A percentile compares a stretch with the other conserved stretches of the same genome.
Conservation (phyloP, 345 rosid species). For the Carallia brachiata region DNA sequence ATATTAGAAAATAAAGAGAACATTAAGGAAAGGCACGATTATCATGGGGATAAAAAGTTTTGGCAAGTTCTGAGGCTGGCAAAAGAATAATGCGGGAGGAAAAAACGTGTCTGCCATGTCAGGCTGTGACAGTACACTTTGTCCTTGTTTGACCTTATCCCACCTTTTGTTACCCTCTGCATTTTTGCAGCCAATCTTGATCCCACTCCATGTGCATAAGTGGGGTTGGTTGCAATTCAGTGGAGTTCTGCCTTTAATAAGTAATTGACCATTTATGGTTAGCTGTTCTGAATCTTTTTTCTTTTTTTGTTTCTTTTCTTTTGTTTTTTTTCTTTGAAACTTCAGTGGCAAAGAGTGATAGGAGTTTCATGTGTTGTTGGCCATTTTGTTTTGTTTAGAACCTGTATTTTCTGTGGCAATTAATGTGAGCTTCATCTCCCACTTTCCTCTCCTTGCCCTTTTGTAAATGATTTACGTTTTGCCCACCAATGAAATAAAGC, state of each 20-base stretch:
- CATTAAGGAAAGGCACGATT: neutral
- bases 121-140: neutral
- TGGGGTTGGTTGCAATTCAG: neutral
- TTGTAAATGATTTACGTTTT: neutral
- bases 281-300: neutral
- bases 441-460: too few relatives aligned
- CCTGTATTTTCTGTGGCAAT: too few relatives aligned
- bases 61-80: neutral
- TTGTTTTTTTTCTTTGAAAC: too few relatives aligned
- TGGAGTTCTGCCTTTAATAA: neutral
- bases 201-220: neutral
- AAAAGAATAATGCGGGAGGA: neutral
- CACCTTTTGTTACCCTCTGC: slow-evolving; percentile 1
- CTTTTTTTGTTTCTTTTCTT: too few relatives aligned
- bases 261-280: neutral
- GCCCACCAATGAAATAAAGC: neutral
- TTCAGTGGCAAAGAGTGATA: too few relatives aligned
- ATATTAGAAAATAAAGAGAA: neutral
- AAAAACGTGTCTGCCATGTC: neutral
- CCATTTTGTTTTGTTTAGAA: too few relatives aligned
- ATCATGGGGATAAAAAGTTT: neutral
- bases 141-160: slow-evolving; percentile 5
- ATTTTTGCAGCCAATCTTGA: neutral
- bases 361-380: too few relatives aligned
- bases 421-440: too few relatives aligned